These are phyloP conservation scores for Lathyrus sativus DNA, from an alignment of 306 rosid genomes.

Conservation along the genomic window DNA sequence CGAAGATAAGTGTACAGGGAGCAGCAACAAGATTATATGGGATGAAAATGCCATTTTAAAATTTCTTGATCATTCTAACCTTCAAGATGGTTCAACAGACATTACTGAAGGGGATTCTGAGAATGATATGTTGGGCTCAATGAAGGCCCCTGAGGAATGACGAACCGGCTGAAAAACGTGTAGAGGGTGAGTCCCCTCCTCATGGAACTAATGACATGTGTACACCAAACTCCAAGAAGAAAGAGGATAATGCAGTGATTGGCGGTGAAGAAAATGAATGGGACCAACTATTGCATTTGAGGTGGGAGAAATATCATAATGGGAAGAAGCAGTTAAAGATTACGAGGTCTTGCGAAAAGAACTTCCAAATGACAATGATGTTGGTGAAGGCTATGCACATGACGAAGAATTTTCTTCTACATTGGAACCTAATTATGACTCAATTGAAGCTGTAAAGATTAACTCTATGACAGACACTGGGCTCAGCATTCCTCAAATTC, in stretches of 20 bases:
- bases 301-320: too few species aligned
- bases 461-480: too few species aligned
- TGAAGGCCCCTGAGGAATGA: constrained; percentile 98
- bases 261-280: constrained; percentile 92
- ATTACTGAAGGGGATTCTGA: constrained; percentile 87
- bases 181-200: constrained; percentile 75
- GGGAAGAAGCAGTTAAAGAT: too few species aligned
- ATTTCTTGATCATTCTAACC: constrained; percentile 90
- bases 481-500: too few species aligned
- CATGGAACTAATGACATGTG: constrained; percentile 59
- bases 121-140: constrained; percentile 93
- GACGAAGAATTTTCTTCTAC: too few species aligned
- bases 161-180: constrained; percentile 83
- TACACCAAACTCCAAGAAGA: constrained; percentile 64
- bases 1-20: constrained; percentile 88
- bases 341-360: too few species aligned
- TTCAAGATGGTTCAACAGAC: constrained; percentile 78
- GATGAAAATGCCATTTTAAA: constrained; percentile 93
- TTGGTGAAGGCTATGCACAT: too few species aligned
- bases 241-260: constrained; percentile 64
- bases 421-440: too few species aligned
- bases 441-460: too few species aligned
- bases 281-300: constrained; percentile 86
- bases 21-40: constrained; percentile 79
- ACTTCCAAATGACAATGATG: too few species aligned